Evolutionary conservation across 129 eudicot species (phyloP), one percentile per base, ranked within the genome.

Genomic region (Gnaphalium uliginosum): DNA sequence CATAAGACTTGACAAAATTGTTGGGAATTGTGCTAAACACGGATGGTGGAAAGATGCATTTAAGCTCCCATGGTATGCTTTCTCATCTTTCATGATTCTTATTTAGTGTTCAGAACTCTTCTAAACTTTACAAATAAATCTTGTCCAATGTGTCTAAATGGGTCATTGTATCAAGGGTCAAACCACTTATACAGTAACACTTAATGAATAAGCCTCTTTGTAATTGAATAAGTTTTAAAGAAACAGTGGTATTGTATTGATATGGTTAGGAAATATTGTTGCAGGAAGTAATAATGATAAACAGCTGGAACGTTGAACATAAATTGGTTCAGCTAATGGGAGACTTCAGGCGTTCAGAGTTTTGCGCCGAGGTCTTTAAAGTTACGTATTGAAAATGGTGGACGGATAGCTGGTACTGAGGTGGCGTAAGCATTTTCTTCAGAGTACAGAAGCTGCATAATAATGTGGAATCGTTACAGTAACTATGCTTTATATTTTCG

Each of bases 41-140:
- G 99, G 99, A 69, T 83, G 98, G 98, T 95, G 92, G 96, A 95
- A 95, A 79, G 97, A 89, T 76, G 76, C 97, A 54, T 95, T 95
- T 84, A 95, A 95, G 85, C 85, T 95, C 64, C 96, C 97, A 43
- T 95, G 99, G 99, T 91, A 83, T 53, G 78, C 72, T 58, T 75
- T 14, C 51, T 56, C 61, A 7, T 22, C 26, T 13, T 56, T 56
- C 13, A 53, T 17, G 8, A 4, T 53, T 53, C 23, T 17, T n/a
- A 5, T 2, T 51, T 51, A 51, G 54, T 50, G 57, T 50, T 50
- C 21, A 18, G 59, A 53, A 18, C 9, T 53, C 59, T 4, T 53
- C 59, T 53, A 53, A 53, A 53, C 9, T n/a, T 51, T 53, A 53
- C 8, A 19, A 53, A n/a, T 53, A 53, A 51, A 22, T 51, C 19